A percentile compares a stretch with the other conserved stretches of the same genome.
These are phyloP conservation scores for Bocquillonia castaneifolia DNA, from an alignment of 441 rosid genomes.

Conservation along the genomic window DNA sequence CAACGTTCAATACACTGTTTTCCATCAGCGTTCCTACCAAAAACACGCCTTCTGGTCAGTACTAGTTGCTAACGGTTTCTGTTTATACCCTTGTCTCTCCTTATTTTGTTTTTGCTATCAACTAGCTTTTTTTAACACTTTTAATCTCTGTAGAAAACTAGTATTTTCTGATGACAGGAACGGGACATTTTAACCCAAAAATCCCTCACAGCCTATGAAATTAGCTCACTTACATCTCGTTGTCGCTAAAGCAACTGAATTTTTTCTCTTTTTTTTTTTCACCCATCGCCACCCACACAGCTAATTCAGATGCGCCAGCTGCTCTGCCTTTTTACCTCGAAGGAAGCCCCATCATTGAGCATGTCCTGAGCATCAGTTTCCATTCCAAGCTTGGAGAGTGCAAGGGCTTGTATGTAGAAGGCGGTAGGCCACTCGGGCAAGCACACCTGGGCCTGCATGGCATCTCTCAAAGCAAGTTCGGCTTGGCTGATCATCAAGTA, in stretches of 20 bases:
- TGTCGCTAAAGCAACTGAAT: background rate
- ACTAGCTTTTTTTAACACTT: too few species aligned
- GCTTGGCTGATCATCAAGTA: constrained; percentile 74
- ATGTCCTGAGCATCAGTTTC: constrained; percentile 96
- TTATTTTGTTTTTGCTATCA: too few species aligned
- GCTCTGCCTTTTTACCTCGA: constrained; percentile 75
- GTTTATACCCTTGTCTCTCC: too few species aligned
- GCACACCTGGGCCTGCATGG: constrained; percentile 98
- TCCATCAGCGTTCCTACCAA: too few species aligned
- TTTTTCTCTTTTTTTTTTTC: background rate
- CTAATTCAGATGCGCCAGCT: constrained; percentile 32
- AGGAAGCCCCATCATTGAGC: constrained; percentile 88
- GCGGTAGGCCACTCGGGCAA: constrained; percentile 95
- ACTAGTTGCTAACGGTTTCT: too few species aligned
- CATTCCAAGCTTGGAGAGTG: constrained; percentile 93
- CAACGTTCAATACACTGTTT: too few species aligned
- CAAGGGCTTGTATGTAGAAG: constrained; percentile 91
- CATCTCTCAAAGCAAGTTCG: constrained; percentile 86
- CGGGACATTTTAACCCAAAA: background rate
- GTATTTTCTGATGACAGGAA: background rate
- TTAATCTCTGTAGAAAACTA: constrained; percentile 12
- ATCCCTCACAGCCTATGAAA: constrained; percentile 11
- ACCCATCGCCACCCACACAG: background rate
- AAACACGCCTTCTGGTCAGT: too few species aligned
- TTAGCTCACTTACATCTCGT: constrained; percentile 9